Conservation (phyloP, 305 asterid genomes). For the Fraxinus ornus region DNA sequence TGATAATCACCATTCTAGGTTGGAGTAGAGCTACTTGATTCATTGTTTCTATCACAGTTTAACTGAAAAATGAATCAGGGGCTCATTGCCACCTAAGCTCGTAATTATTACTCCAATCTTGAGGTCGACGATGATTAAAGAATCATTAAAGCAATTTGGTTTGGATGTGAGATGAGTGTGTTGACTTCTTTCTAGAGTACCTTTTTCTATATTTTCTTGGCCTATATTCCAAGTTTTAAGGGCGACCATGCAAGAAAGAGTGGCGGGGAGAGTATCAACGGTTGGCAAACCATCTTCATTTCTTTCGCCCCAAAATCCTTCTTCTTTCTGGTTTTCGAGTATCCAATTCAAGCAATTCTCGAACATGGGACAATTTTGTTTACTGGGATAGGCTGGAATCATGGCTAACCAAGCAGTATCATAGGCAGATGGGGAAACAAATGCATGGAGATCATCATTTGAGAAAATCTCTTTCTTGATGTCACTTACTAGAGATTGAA, state of each 20-base stretch:
- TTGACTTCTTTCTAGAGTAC: neutral
- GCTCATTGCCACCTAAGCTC: neutral
- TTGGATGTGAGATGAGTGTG: neutral
- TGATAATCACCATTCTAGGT: neutral
- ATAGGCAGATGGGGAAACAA: slow-evolving; percentile 41
- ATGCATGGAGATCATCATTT: neutral
- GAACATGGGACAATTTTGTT: slow-evolving; percentile 44
- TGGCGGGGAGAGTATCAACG: slow-evolving; percentile 49
- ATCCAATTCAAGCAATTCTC: slow-evolving; percentile 47
- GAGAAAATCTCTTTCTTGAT: slow-evolving; percentile 40
- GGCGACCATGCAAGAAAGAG: slow-evolving; percentile 51
- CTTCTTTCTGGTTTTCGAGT: slow-evolving; percentile 44
- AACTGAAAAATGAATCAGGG: neutral
- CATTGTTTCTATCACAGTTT: neutral
- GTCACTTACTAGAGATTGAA: slow-evolving; percentile 34
- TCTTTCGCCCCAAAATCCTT: slow-evolving; percentile 58
- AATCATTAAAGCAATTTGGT: neutral
- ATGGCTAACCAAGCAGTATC: slow-evolving; percentile 72
- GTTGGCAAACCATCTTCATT: slow-evolving; percentile 34
- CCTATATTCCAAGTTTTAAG: slow-evolving; percentile 38
- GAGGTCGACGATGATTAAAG: neutral
- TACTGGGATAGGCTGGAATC: slow-evolving; percentile 33
- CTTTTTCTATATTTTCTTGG: slow-evolving; percentile 28
- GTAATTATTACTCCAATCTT: neutral
- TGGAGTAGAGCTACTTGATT: neutral